Conservation (phyloP, 208 protist species). For the Phytomonas sp. region DNA sequence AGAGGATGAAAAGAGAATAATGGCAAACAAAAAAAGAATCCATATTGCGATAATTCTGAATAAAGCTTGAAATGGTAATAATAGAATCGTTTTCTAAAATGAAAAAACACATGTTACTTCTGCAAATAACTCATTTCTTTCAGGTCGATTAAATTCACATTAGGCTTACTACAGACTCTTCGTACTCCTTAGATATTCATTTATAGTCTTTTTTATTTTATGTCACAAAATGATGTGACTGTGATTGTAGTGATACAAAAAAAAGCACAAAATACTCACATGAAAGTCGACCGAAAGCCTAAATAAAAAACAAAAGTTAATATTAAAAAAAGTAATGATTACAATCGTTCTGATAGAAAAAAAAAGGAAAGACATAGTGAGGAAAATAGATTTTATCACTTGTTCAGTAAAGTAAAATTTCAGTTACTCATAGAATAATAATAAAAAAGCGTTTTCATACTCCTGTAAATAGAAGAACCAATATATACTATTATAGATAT, state of each 20-base stretch:
- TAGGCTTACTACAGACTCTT: no score
- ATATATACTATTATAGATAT: neutral
- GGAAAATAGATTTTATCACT: no score
- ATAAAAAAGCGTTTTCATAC: conserved; percentile 7
- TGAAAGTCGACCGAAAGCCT: no score
- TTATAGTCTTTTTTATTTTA: conserved; percentile 10
- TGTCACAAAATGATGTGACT: neutral
- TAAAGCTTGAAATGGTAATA: no score
- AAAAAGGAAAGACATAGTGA: neutral
- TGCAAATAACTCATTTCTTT: no score
- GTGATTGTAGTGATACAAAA: conserved; percentile 3
- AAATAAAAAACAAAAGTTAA: neutral
- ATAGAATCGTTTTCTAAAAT: no score
- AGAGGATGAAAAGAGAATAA: no score
- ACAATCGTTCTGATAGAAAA: conserved; percentile 2
- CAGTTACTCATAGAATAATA: conserved; percentile 7
- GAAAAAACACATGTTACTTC: no score
- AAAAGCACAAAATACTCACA: conserved; percentile 12
- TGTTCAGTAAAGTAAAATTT: neutral
- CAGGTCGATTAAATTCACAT: no score
- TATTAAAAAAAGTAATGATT: neutral
- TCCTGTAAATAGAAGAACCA: conserved; percentile 1
- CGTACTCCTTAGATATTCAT: no score
- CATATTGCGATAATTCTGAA: no score
- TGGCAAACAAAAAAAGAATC: no score